These are phyloP conservation scores for Polytolypa hystricis DNA, from an alignment of 2,329 filamentous ascomycete species.

Conservation along the genomic window DNA sequence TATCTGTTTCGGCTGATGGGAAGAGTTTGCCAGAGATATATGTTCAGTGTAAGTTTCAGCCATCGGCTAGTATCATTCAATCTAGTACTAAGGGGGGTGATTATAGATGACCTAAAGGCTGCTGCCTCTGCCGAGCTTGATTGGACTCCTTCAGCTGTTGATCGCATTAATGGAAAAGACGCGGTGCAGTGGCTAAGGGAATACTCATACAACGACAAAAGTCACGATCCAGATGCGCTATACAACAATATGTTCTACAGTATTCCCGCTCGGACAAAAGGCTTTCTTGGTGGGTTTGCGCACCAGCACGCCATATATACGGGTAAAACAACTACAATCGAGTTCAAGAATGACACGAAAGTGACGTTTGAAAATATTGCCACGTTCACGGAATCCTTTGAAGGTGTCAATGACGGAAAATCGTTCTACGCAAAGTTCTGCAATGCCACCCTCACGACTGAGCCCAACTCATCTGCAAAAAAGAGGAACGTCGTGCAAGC, in stretches of 20 bases:
- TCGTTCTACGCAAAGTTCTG: slow-evolving; percentile 32
- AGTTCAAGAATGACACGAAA: slow-evolving; percentile 23
- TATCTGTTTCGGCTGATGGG: slow-evolving; percentile 53
- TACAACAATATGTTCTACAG: slow-evolving; percentile 23
- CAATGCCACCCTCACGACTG: slow-evolving; percentile 9
- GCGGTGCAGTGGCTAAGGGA: slow-evolving; percentile 17
- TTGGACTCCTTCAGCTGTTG: slow-evolving; percentile 18
- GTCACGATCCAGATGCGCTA: slow-evolving; percentile 22
- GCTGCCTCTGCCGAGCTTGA: slow-evolving; percentile 5
- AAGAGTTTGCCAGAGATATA: slow-evolving; percentile 47
- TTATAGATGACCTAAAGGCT: slow-evolving; percentile 10
- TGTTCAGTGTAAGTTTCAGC: slow-evolving; percentile 8
- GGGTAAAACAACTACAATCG: slow-evolving; percentile 18
- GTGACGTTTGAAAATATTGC: slow-evolving; percentile 17
- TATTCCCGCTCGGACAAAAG: slow-evolving; percentile 7
- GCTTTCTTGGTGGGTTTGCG: slow-evolving; percentile 7
- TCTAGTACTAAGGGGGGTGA: too few species aligned
- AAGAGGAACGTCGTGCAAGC: slow-evolving; percentile 5
- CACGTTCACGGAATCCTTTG: slow-evolving; percentile 19
- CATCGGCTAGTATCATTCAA: too few species aligned
- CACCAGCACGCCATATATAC: slow-evolving; percentile 14
- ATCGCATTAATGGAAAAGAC: slow-evolving; percentile 21
- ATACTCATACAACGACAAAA: slow-evolving; percentile 12
- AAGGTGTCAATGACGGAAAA: slow-evolving; percentile 26
- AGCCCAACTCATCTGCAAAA: slow-evolving; percentile 10